Percentiles rank a stretch among this genome's conserved stretches.
Evolutionary conservation across 1,284 basidiomycete species (phyloP).

Genomic region (Ceratobasidium sp.): DNA sequence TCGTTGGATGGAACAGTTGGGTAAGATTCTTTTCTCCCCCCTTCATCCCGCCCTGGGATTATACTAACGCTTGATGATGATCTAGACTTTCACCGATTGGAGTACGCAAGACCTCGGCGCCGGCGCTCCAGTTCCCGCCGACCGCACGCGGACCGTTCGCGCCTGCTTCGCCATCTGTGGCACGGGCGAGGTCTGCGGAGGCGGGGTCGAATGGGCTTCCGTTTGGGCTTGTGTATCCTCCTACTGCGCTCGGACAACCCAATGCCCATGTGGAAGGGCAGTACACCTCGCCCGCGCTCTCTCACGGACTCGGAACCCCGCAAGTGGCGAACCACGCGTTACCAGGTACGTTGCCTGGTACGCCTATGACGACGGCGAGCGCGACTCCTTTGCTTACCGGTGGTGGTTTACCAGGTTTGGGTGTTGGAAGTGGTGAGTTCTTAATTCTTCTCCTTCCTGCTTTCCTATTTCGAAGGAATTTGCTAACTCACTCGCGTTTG

Average conservation of each 20-base stretch:
- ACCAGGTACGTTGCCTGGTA: slow-evolving; percentile 22
- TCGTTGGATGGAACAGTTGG: slow-evolving; percentile 26
- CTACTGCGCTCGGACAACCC: too few species aligned
- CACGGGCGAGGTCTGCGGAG: slow-evolving; percentile 11
- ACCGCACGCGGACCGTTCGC: slow-evolving; percentile 23
- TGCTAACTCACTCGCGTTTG: not conserved
- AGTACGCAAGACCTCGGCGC: slow-evolving; percentile 19
- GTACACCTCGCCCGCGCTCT: not conserved
- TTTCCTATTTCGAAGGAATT: too few species aligned
- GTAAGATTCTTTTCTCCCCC: not conserved
- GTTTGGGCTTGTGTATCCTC: not conserved
- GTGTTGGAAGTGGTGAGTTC: not conserved
- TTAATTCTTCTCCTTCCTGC: too few species aligned
- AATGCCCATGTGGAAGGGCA: not conserved
- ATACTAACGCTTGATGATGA: too few species aligned
- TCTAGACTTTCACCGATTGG: not conserved
- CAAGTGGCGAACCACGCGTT: slow-evolving; percentile 34
- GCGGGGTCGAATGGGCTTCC: not conserved
- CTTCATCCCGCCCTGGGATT: too few species aligned
- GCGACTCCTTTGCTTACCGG: slow-evolving; percentile 18
- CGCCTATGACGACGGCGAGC: slow-evolving; percentile 19
- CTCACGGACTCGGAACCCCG: slow-evolving; percentile 8
- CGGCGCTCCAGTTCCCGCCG: slow-evolving; percentile 3
- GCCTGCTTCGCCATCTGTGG: slow-evolving; percentile 1
- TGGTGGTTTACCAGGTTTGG: not conserved